These are phyloP conservation scores for Myriosclerotinia scirpicola DNA, from an alignment of 2,329 filamentous ascomycete genomes.

Conservation along the genomic window DNA sequence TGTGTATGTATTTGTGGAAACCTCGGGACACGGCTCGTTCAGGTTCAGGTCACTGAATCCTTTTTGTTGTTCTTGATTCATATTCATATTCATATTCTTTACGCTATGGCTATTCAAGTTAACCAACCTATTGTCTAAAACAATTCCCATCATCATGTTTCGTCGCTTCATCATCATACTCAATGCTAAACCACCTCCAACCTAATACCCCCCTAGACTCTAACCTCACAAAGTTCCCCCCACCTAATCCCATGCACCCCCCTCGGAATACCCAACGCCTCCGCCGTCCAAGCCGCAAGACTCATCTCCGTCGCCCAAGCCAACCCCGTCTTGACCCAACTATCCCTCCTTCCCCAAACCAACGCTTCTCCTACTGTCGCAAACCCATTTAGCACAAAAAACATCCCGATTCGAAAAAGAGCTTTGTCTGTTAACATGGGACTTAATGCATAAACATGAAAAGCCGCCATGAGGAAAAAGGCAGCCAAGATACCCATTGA, in stretches of 20 bases:
- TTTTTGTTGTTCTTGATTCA: not conserved
- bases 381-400: slow-evolving; percentile 46
- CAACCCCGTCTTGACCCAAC: slow-evolving; percentile 39
- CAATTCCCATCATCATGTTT: not conserved
- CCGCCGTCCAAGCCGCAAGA: slow-evolving; percentile 42
- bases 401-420: slow-evolving; percentile 41
- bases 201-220: not conserved
- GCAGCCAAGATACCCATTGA: slow-evolving; percentile 43
- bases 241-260: slow-evolving; percentile 40
- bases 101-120: not conserved
- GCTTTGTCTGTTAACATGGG: slow-evolving; percentile 41
- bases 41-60: not conserved
- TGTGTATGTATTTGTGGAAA: too few species aligned
- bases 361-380: slow-evolving; percentile 40
- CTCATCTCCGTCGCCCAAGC: slow-evolving; percentile 42
- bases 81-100: slow-evolving; percentile 1
- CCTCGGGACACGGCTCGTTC: too few species aligned
- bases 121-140: not conserved
- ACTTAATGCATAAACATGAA: slow-evolving; percentile 44
- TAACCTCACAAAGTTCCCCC: slow-evolving; percentile 37
- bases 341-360: slow-evolving; percentile 42
- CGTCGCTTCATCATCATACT: not conserved
- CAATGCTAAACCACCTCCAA: not conserved
- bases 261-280: slow-evolving; percentile 40
- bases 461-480: slow-evolving; percentile 44